Conservation (phyloP, 805 yeast genomes). For the Nakazawaea anatomiae region DNA sequence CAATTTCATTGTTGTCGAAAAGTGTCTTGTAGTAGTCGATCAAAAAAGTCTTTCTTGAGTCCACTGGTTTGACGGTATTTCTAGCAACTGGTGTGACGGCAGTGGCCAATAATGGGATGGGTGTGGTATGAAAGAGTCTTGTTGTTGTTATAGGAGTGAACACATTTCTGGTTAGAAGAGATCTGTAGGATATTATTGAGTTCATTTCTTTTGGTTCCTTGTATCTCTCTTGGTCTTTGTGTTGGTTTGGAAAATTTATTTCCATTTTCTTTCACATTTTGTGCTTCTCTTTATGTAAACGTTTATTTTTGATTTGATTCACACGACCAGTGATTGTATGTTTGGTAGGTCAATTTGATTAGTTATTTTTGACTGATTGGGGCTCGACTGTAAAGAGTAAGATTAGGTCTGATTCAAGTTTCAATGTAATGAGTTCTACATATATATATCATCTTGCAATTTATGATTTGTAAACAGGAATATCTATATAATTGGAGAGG, state of each 20-base stretch:
- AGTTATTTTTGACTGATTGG: too few relatives aligned
- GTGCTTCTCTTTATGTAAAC: too few relatives aligned
- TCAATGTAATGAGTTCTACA: too few relatives aligned
- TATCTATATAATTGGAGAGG: too few relatives aligned
- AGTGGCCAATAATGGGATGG: neutral
- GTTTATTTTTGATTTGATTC: too few relatives aligned
- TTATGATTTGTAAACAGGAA: too few relatives aligned
- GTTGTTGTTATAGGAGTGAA: neutral
- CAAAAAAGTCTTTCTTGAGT: slow-evolving; percentile 80
- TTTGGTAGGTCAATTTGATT: too few relatives aligned
- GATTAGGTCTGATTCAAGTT: too few relatives aligned
- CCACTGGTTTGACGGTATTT: slow-evolving; percentile 53
- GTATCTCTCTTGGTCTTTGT: neutral
- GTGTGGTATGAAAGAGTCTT: neutral
- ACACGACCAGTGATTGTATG: too few relatives aligned
- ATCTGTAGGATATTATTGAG: neutral
- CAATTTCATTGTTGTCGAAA: slow-evolving; percentile 60
- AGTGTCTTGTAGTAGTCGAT: slow-evolving; percentile 74
- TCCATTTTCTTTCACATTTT: too few relatives aligned
- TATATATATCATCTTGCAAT: too few relatives aligned
- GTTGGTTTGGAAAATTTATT: neutral
- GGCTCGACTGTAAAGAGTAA: too few relatives aligned
- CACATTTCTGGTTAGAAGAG: neutral
- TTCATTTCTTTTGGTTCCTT: neutral
- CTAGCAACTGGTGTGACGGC: slow-evolving; percentile 15